These are phyloP conservation scores for Leccinum solheimii DNA, from an alignment of 1,284 basidiomycete genomes.

Conservation along the genomic window DNA sequence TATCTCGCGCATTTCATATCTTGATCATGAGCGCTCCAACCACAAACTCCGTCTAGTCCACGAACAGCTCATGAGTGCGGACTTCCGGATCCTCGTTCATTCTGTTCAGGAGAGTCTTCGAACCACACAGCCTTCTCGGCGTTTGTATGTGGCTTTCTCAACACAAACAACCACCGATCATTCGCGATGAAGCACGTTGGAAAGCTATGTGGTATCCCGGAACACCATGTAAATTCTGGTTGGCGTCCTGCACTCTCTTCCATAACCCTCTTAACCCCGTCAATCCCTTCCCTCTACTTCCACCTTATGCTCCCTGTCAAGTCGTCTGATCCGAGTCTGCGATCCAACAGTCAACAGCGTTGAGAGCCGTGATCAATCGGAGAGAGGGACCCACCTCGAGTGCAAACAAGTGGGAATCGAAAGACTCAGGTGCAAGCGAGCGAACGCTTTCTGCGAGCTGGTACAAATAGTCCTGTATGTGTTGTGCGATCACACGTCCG, in stretches of 20 bases:
- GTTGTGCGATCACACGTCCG: neutral
- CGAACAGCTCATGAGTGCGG: neutral
- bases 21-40: neutral
- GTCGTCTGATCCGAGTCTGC: constrained; percentile 18
- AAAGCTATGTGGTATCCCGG: neutral
- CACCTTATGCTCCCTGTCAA: constrained; percentile 11
- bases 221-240: neutral
- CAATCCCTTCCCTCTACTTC: neutral
- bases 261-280: neutral
- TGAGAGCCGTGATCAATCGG: neutral
- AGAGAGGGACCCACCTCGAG: constrained; percentile 55
- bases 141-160: neutral
- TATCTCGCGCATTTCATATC: neutral
- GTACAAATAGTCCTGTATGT: constrained; percentile 73
- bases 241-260: no score
- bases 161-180: neutral
- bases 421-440: constrained; percentile 68
- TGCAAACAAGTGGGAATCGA: constrained; percentile 75
- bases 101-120: neutral
- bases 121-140: neutral
- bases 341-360: neutral
- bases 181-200: neutral
- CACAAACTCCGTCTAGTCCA: neutral
- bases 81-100: neutral
- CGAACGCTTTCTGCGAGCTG: constrained; percentile 68